A percentile compares a stretch with the other conserved stretches of the same genome.
Evolutionary conservation across 2,329 filamentous ascomycete species (phyloP).

Genomic region (Exophiala viscosa): DNA sequence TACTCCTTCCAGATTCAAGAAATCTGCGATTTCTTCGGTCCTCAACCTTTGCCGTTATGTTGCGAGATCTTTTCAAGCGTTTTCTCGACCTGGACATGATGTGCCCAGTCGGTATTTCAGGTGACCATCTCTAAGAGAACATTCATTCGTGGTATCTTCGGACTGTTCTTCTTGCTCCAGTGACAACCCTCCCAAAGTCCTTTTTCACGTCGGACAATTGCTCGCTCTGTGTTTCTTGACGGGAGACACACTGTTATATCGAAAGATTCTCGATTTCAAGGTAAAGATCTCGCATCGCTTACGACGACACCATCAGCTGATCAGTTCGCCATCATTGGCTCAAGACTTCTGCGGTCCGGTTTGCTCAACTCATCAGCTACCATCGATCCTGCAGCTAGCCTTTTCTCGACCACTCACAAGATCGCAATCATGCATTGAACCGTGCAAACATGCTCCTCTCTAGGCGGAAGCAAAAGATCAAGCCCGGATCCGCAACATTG

Average conservation of each 20-base stretch:
- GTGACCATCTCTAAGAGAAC: too few relatives aligned
- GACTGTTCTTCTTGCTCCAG: neutral
- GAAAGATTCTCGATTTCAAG: too few relatives aligned
- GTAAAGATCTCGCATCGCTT: neutral
- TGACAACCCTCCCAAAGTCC: neutral
- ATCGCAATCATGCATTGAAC: neutral
- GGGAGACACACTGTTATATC: neutral
- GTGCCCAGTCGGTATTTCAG: too few relatives aligned
- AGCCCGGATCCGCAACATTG: too few relatives aligned
- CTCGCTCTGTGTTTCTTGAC: neutral
- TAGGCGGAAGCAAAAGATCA: too few relatives aligned
- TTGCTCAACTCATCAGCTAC: neutral
- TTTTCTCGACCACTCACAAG: neutral
- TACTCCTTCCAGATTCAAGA: too few relatives aligned
- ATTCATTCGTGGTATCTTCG: too few relatives aligned
- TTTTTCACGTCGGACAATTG: neutral
- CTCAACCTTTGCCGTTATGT: too few relatives aligned
- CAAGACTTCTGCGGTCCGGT: neutral
- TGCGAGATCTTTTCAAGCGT: too few relatives aligned
- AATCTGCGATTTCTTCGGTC: too few relatives aligned
- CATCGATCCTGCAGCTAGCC: neutral
- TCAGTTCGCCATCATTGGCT: neutral
- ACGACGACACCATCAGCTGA: neutral
- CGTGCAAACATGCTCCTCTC: neutral
- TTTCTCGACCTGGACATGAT: too few relatives aligned